Conservation (phyloP, 495 filamentous ascomycete species). For the Lepidopterella palustris region DNA sequence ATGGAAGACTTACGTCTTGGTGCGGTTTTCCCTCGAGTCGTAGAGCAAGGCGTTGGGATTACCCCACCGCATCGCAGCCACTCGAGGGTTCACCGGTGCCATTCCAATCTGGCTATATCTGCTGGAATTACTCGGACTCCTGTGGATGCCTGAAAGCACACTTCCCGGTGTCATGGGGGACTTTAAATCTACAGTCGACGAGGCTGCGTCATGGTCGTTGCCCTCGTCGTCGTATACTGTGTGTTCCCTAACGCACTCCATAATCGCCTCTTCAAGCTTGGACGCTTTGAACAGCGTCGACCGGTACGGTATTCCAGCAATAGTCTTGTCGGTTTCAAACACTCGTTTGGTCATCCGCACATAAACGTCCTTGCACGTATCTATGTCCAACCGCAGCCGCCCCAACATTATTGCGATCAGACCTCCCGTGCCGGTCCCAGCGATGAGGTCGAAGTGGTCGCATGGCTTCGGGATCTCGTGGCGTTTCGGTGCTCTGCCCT, state of each 20-base stretch:
- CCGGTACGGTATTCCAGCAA: conserved; percentile 87
- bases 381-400: conserved; percentile 80
- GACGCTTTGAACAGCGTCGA: conserved; percentile 95
- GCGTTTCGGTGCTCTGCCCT: conserved; percentile 74
- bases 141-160: conserved; percentile 13
- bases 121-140: conserved; percentile 52
- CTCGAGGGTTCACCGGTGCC: conserved; percentile 26
- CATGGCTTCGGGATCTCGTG: conserved; percentile 92
- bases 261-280: conserved; percentile 89
- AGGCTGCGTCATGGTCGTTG: conserved; percentile 42
- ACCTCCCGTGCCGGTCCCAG: conserved; percentile 89
- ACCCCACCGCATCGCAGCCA: conserved; percentile 46
- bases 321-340: conserved; percentile 96
- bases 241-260: conserved; percentile 79
- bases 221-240: conserved; percentile 76
- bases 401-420: conserved; percentile 96
- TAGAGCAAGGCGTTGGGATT: conserved; percentile 66
- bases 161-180: conserved; percentile 24
- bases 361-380: conserved; percentile 94
- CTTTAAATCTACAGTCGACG: conserved; percentile 12
- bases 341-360: conserved; percentile 88
- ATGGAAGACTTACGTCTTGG: conserved; percentile 70
- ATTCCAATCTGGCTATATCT: conserved; percentile 45
- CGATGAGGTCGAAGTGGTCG: conserved; percentile 97
- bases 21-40: conserved; percentile 75